phyloP scores from a whole-genome alignment of 2,329 filamentous ascomycete species.

The Xylariaceae sp. region DNA sequence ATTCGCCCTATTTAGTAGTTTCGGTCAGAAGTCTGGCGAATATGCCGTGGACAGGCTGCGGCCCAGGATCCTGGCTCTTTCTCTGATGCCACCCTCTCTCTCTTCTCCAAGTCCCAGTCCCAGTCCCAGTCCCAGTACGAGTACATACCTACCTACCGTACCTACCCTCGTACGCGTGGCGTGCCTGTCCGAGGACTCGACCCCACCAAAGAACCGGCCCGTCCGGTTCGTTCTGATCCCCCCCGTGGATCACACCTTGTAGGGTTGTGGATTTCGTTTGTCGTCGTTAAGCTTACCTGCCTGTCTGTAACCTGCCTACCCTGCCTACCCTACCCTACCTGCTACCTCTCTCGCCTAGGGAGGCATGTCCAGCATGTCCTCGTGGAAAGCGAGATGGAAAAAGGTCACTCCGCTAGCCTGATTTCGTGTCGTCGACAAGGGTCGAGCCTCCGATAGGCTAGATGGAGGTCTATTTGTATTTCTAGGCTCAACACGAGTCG shows the following conservation, averaged over 20 bases:
- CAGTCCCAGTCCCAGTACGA: background rate
- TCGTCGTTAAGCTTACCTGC: too few relatives aligned
- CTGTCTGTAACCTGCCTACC: too few relatives aligned
- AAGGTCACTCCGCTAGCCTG: conserved; percentile 4
- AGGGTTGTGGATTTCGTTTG: background rate
- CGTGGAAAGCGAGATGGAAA: background rate
- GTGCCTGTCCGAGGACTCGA: conserved; percentile 9
- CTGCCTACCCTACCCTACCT: too few relatives aligned
- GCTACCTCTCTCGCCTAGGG: too few relatives aligned
- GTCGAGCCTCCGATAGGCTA: conserved; percentile 5
- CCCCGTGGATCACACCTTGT: background rate
- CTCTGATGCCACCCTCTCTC: conserved; percentile 16
- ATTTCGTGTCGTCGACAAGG: conserved; percentile 12
- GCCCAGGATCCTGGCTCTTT: conserved; percentile 5
- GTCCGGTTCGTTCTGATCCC: background rate
- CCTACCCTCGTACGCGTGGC: conserved; percentile 4
- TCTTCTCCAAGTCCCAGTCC: background rate
- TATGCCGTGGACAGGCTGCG: conserved; percentile 8
- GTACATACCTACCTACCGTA: too few relatives aligned
- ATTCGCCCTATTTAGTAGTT: conserved; percentile 8
- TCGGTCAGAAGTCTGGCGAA: conserved; percentile 17
- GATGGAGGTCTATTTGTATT: conserved; percentile 6
- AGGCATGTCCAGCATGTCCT: too few relatives aligned
- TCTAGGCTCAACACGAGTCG: conserved; percentile 7
- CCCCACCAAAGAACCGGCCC: conserved; percentile 12